Base-by-base conservation (phyloP, 176 grass and related monocot genomes). In the Oryza glaberrima region DNA sequence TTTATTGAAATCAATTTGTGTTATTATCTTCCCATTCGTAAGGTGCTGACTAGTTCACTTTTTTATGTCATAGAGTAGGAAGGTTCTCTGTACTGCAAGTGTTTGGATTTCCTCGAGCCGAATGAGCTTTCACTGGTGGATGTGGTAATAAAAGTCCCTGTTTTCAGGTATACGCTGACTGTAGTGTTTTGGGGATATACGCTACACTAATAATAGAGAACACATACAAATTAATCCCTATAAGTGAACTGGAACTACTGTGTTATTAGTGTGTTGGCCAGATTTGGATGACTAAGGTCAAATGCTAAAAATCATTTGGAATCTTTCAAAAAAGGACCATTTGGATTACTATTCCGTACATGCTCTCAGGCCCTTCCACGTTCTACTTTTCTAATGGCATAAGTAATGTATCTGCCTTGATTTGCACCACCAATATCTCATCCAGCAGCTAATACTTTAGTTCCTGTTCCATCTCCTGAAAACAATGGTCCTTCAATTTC, bases 221-320 rank as follows among this genome's bases (percentile, higher is more conserved):
- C 54, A 25, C 63, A 22, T 70, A 79, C 12, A 43, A 79, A 79
- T 67, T 79, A 20, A 30, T 79, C 61, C 60, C 5, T 79, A 66
- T 19, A 66, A 63, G 76, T 3, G 2, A 65, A 45, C 16, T 25
- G 40, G 23, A 26, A 47, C 22, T 78, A 16, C 23, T 8, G 65
- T 66, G 14, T 28, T 78, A 22, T 28, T 78, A 38, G 16, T 3
- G 22, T 3, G 13, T 19, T 14, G 22, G 40, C 11, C 60, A 46
- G 60, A 7, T 79, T 79, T 5, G 22, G 22, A 65, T 66, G 38
- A 61, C 40, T 44, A 79, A 45, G 58, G 45, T 44, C 38, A 65
- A 66, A 46, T 9, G 38, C 28, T 43, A 30, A 32, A 26, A 32
- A 1, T 52, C 23, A 67, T 32, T 46, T 17, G 14, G 3, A 16